A percentile compares a stretch with the other conserved stretches of the same genome.
These are phyloP conservation scores for Hymenoscyphus fraxineus DNA, from an alignment of 2,329 filamentous ascomycete species.

Conservation along the genomic window DNA sequence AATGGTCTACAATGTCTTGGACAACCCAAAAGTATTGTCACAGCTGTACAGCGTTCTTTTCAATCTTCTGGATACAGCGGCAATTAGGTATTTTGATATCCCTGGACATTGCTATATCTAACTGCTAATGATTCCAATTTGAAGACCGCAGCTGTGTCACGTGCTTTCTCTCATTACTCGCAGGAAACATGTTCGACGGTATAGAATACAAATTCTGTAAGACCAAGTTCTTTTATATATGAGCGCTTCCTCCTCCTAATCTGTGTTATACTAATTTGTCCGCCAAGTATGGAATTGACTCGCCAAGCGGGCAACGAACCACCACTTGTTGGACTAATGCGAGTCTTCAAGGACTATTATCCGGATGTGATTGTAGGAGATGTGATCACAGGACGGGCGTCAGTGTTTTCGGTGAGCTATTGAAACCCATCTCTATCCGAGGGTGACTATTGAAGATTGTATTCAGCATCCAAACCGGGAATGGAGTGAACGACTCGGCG, in stretches of 20 bases:
- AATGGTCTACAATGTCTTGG: constrained; percentile 68
- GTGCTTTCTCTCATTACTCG: constrained; percentile 74
- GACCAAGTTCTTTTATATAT: constrained; percentile 27
- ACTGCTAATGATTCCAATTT: constrained; percentile 2
- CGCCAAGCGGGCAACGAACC: constrained; percentile 68
- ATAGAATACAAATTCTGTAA: constrained; percentile 73
- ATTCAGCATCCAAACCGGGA: constrained; percentile 64
- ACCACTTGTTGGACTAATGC: constrained; percentile 67
- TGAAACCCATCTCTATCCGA: background rate
- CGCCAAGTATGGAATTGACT: constrained; percentile 50
- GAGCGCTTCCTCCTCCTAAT: constrained; percentile 16
- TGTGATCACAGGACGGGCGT: constrained; percentile 55
- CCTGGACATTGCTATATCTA: background rate
- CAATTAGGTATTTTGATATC: constrained; percentile 53
- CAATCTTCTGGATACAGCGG: constrained; percentile 76
- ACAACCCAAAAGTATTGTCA: constrained; percentile 59
- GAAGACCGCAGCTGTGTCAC: constrained; percentile 58
- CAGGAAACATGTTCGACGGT: constrained; percentile 78
- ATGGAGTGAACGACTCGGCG: constrained; percentile 66
- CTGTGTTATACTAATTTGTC: background rate
- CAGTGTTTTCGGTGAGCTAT: constrained; percentile 54
- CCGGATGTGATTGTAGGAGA: constrained; percentile 81
- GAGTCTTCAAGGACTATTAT: constrained; percentile 88
- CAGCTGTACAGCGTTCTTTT: constrained; percentile 74
- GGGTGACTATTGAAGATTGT: constrained; percentile 26